Base-by-base conservation (phyloP, 2,329 filamentous ascomycete genomes). In the Ascochyta koolunga region DNA sequence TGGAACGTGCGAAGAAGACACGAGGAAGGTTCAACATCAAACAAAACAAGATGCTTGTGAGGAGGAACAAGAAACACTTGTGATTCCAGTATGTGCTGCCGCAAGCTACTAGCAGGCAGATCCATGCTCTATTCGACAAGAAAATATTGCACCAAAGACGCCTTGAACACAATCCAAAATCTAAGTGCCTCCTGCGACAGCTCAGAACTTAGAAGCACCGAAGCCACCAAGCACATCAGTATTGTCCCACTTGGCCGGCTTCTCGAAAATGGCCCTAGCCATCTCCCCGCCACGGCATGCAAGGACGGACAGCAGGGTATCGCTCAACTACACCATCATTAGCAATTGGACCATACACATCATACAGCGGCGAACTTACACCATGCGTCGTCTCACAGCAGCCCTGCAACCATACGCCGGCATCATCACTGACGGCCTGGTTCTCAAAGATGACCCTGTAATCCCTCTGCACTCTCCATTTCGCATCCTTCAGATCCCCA, bases 381-480 rank as follows among this genome's bases (percentile, higher is more conserved):
- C 93, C 93, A 75, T 98, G 93, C 29, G 92, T 96, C 58, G 83
- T 86, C 79, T 98, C 93, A 72, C 92, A 96, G 78, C 93, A 97
- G 27, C 93, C 93, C 74, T 98, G 95, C 65, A 98, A 80, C 89
- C 90, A 98, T 54, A 98, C 82, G 3, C 93, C 93, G 13, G 91
- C 89, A 38, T 87, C 85, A 0, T 82, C 71, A n/a, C 86, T 83
- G 29, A 98, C 88, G 41, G 83, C 81, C 25, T 84, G 87, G 1
- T 83, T 78, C 42, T 84, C 81, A 70, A 96, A 91, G 54, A 87
- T 79, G 42, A 97, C 85, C 45, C 83, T 83, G 75, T 98, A 98
- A 72, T 97, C 85, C 47, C 93, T 84, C 27, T 81, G 81, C 1
- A 96, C 89, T 15, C 81, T 80, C 77, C 91, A 88, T 55, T 84